These are phyloP conservation scores for Cornus suecica DNA, from an alignment of 148 eudicot genomes.

Conservation along the genomic window DNA sequence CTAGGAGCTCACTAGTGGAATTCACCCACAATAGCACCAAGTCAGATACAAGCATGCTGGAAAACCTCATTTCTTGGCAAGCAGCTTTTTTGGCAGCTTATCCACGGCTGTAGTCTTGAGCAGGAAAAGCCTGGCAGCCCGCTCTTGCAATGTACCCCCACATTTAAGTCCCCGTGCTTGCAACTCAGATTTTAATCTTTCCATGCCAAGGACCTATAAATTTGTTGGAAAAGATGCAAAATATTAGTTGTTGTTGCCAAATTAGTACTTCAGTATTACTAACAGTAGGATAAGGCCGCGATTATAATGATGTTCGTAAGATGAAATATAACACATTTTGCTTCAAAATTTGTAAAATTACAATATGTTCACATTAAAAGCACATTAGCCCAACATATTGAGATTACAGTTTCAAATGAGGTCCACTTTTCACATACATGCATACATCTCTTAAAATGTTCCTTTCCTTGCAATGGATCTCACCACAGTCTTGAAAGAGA, in stretches of 20 bases:
- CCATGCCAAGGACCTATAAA: slow-evolving; percentile 82
- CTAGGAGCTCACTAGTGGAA: background rate
- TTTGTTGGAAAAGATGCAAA: background rate
- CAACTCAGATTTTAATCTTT: slow-evolving; percentile 76
- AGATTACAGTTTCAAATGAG: background rate
- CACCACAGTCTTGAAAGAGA: no score
- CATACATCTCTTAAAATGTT: background rate
- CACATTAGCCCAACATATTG: background rate
- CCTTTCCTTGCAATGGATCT: no score
- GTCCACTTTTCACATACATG: background rate
- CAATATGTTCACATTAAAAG: background rate
- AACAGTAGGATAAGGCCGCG: background rate
- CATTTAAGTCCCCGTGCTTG: slow-evolving; percentile 82
- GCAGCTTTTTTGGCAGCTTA: slow-evolving; percentile 87
- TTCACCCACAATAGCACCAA: background rate
- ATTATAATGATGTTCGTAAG: background rate
- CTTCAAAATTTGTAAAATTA: no score
- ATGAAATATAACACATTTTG: background rate
- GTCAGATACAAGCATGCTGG: background rate
- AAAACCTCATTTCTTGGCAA: slow-evolving; percentile 64
- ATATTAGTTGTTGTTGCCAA: slow-evolving; percentile 1
- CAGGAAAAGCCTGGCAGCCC: slow-evolving; percentile 92
- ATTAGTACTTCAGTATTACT: background rate
- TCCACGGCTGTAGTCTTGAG: slow-evolving; percentile 87
- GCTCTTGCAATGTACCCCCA: slow-evolving; percentile 94